Base-by-base conservation (phyloP, 2,329 filamentous ascomycete genomes). In the Neospermospora avenae region DNA sequence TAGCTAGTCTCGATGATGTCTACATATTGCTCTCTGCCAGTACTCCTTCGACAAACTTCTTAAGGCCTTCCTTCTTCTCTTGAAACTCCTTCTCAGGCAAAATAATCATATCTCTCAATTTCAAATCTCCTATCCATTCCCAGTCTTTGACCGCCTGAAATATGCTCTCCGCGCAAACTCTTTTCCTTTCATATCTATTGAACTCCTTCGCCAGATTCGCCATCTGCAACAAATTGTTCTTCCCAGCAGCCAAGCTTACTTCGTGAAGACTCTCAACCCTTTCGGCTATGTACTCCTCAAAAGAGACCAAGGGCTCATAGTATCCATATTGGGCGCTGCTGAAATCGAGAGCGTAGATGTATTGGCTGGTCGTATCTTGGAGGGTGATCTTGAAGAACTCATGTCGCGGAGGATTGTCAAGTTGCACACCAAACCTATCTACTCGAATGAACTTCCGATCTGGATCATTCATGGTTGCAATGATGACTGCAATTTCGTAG, bases 241-340 rank as follows among this genome's bases (percentile, higher is more conserved):
- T 42, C n/a, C 4, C 39, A 5, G 2, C n/a, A 22, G 3, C 39
- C 18, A 25, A 25, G 18, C 18, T 4, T 24, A 14, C 10, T 25
- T 25, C 42, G 1, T 11, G 7, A 10, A n/a, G n/a, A 3, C 7
- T 6, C 39, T 41, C 39, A 4, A 42, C 39, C 16, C 39, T 42
- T 10, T 42, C 39, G 8, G 3, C 5, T 8, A 42, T 8, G 14
- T 34, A 35, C 2, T 3, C 18, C 4, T 35, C 7, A 22, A 37
- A 62, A 7, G 55, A 44, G 1, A 45, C 57, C 1, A 64, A 52
- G 0, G 61, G 46, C 1, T 59, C 11, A 10, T 57, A 55, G n/a
- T 55, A 61, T 2, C 63, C 59, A 22, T 53, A 64, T 48, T 64
- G 58, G 3, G 60, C 60, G 10, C 62, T 24, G 3, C 53, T 25